Evolutionary conservation across 2,329 filamentous ascomycete species (phyloP), one percentile per base, ranked within the genome.

Genomic region (Pestalotiopsis sp.): DNA sequence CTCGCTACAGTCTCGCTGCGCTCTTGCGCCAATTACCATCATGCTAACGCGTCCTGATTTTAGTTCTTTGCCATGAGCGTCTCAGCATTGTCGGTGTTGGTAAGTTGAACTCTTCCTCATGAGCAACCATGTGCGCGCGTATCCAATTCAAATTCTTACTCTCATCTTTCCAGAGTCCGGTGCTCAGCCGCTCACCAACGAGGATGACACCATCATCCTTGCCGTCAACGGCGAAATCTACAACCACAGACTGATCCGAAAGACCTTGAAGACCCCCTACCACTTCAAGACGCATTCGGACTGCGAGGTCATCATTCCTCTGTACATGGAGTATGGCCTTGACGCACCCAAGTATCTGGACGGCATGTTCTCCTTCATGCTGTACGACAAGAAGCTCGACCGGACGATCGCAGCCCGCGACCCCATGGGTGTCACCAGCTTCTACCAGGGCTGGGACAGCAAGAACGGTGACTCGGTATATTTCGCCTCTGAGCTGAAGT

Each of bases 211-310:
- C 76, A 91, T 99, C 77, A 91, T 95, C 72, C 90, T 99, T 71
- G 95, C 96, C 73, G 96, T 98, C 89, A 99, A 99, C 83, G 96
- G 96, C 83, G 96, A 99, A 82, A 99, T 99, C 81, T 99, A 99
- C 89, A 99, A 99, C 90, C 96, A 99, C 85, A 93, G 95, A 80
- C 89, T 97, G 78, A 87, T 99, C 78, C 92, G 96, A 80, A 98
- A 98, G 85, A 86, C 86, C 76, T 86, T 98, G 76, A 94, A 94
- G 84, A 90, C 86, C 70, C 89, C 91, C 49, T 98, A 98, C 83
- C 91, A 95, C 82, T 99, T 98, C 91, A 98, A 98, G 91, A 99
- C 96, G 73, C 92, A 96, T 79, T 98, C 95, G 49, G 96, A 99
- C 80, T 99, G 96, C 84, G 96, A 99, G 84, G 95, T 99, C 79